Conservation (phyloP, 805 yeast genomes). For the Kuraishia piskuri region DNA sequence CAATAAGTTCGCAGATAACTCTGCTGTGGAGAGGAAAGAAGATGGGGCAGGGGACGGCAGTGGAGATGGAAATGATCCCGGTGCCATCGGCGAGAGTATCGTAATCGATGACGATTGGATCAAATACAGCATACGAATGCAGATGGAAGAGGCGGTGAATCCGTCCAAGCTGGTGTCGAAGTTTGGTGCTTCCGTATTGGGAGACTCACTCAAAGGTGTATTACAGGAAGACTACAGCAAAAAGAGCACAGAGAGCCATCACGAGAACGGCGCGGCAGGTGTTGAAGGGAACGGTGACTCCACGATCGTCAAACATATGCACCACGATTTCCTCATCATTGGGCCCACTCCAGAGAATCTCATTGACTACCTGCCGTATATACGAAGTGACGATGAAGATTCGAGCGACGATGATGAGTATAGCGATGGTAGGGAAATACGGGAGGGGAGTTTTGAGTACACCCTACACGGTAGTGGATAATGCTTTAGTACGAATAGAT, state of each 20-base stretch:
- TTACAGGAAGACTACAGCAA: constrained; percentile 5
- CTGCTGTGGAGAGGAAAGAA: not conserved
- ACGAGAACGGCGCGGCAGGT: not conserved
- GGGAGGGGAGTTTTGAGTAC: not conserved
- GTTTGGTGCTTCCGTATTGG: not conserved
- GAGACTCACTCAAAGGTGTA: not conserved
- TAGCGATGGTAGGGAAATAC: not conserved
- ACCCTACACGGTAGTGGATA: not conserved
- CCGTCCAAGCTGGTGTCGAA: constrained; percentile 16
- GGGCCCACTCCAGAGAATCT: constrained; percentile 27
- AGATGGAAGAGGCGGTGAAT: constrained; percentile 15
- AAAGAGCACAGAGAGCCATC: not conserved
- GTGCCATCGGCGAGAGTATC: constrained; percentile 6
- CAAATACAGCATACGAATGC: constrained; percentile 19
- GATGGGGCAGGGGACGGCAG: not conserved
- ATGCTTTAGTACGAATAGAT: too few species aligned
- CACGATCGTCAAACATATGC: constrained; percentile 8
- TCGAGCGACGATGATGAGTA: not conserved
- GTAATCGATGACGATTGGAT: constrained; percentile 25
- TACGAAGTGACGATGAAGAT: constrained; percentile 17
- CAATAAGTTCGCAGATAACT: not conserved
- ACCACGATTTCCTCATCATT: constrained; percentile 19
- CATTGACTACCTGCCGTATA: constrained; percentile 22
- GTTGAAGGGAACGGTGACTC: not conserved
- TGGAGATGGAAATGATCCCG: not conserved